Conservation (phyloP, 2,329 filamentous ascomycete genomes). For the Leptodontidium sp. region DNA sequence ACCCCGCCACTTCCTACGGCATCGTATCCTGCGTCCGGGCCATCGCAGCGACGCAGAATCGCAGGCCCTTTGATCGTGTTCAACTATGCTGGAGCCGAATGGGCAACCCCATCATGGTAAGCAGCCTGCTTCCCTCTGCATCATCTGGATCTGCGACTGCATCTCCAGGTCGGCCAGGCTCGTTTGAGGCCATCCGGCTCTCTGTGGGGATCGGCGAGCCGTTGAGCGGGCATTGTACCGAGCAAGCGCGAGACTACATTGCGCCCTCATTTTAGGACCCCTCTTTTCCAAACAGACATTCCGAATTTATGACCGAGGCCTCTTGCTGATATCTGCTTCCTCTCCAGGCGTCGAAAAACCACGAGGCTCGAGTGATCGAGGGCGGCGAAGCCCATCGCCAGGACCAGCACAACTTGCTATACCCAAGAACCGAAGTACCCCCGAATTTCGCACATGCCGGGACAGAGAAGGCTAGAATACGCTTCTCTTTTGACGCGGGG, state of each 20-base stretch:
- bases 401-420: conserved; percentile 48
- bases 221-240: conserved; percentile 21
- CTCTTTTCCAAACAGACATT: conserved; percentile 17
- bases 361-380: conserved; percentile 33
- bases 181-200: conserved; percentile 1
- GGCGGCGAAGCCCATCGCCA: conserved; percentile 33
- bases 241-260: conserved; percentile 32
- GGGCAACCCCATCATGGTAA: conserved; percentile 44
- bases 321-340: conserved; percentile 27
- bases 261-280: conserved; percentile 13
- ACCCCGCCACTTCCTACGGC: conserved; percentile 1
- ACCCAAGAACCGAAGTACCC: conserved; percentile 70
- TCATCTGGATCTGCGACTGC: conserved; percentile 21
- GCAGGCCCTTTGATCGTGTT: conserved; percentile 13
- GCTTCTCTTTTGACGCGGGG: conserved; percentile 80
- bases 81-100: conserved; percentile 48
- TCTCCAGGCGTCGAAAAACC: conserved; percentile 41
- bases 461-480: conserved; percentile 67
- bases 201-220: conserved; percentile 26
- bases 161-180: not conserved
- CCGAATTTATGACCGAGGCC: not conserved
- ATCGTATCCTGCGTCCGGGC: conserved; percentile 8
- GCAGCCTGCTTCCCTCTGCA: conserved; percentile 22
- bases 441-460: conserved; percentile 41
- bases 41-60: conserved; percentile 10